Base-by-base conservation (phyloP, 2,329 filamentous ascomycete genomes). In the Parascedosporium putredinis region DNA sequence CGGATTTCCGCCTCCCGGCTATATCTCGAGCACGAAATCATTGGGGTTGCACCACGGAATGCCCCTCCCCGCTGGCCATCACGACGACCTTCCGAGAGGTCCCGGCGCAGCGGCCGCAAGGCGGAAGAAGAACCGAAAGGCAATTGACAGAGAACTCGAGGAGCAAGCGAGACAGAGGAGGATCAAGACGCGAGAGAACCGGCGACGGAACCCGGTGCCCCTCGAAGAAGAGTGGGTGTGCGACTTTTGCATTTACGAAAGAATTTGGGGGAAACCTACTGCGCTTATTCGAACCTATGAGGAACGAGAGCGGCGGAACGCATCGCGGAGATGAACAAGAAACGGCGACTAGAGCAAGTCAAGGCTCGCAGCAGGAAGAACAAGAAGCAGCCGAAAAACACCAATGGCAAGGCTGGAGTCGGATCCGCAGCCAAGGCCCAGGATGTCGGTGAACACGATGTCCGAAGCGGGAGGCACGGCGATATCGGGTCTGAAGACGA, bases 191-290 rank as follows among this genome's bases (percentile, higher is more conserved):
- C 79, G 86, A 58, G 84, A 86, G 55, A 76, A 79, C 51, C 94
- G 93, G 63, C 80, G 79, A 54, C 81, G 86, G 58, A 83, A 86
- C 59, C 84, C 86, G 1, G 85, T 86, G 2, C 68, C 70, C 27
- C 57, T 58, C 2, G 84, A 88, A 55, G 87, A 95, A 53, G 78
- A 89, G 47, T 97, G 90, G 87, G 89, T 97, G 44, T 98, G 93
- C 67, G 88, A 96, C 60, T 97, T 97, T 63, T 98, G 93, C 71
- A 93, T 98, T 65, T 98, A 96, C 62, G 91, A 97, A 67, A 81
- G 81, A 48, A 96, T 98, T 46, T 97, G 95, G 63, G 91, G 91
- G n/a, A 76, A 76, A 48, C 86, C 86, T 2, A 93, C 80, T 58
- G 88, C 88, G 46, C 70, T 98, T 50, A 94, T 97, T 55, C 80